A percentile compares a stretch with the other conserved stretches of the same genome.
Evolutionary conservation across 1,139 yeast species (phyloP).

Genomic region (Yarrowia galli): DNA sequence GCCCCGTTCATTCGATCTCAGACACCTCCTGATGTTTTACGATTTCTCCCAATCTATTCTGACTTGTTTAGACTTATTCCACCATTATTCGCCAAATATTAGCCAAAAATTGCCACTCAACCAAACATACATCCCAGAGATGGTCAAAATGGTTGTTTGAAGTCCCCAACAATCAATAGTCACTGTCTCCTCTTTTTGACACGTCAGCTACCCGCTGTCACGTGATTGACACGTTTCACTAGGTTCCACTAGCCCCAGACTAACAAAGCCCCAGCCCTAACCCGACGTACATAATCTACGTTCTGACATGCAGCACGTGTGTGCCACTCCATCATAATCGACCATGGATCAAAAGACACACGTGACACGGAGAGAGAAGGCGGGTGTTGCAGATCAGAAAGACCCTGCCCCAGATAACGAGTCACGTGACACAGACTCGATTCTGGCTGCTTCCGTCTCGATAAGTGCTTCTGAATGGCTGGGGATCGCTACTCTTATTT

Average conservation of each 20-base stretch:
- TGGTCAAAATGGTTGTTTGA: too few relatives aligned
- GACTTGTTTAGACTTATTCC: too few relatives aligned
- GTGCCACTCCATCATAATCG: background rate
- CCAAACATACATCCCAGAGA: too few relatives aligned
- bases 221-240: conserved; percentile 22
- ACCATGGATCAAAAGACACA: background rate
- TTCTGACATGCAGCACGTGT: conserved; percentile 26
- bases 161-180: too few relatives aligned
- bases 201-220: background rate
- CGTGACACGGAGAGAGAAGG: background rate
- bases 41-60: too few relatives aligned
- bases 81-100: too few relatives aligned
- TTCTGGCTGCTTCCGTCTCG: background rate
- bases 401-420: background rate
- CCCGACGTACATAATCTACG: conserved; percentile 39
- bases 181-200: background rate
- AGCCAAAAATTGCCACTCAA: too few relatives aligned
- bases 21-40: too few relatives aligned
- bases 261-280: conserved; percentile 4
- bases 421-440: conserved; percentile 7
- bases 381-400: background rate
- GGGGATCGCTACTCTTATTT: conserved; percentile 54
- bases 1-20: too few relatives aligned
- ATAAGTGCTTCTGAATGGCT: conserved; percentile 42
- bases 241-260: conserved; percentile 1